These are phyloP conservation scores for Plasmodium vinckei DNA, from an alignment of 169 alveolate genomes.

Conservation along the genomic window DNA sequence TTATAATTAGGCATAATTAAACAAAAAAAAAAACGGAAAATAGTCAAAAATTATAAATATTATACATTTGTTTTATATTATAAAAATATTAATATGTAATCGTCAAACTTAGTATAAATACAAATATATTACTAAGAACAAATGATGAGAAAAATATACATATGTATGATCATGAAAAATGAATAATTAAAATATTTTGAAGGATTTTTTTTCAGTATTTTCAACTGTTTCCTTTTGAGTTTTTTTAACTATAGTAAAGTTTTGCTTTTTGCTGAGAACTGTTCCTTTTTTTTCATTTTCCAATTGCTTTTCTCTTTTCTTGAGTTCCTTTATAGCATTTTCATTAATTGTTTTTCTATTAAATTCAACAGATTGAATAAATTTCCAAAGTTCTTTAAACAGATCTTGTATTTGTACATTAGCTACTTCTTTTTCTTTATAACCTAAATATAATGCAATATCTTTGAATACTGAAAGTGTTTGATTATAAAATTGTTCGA, in stretches of 20 bases:
- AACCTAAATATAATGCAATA: constrained; percentile 87
- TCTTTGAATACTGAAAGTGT: constrained; percentile 84
- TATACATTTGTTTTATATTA: too few relatives aligned
- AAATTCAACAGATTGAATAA: constrained; percentile 87
- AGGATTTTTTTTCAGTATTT: constrained; percentile 36
- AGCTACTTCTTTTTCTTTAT: constrained; percentile 88
- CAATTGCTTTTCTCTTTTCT: constrained; percentile 82
- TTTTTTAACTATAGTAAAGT: constrained; percentile 57
- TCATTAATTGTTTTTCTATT: constrained; percentile 87
- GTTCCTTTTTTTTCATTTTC: constrained; percentile 80
- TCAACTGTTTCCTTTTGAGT: constrained; percentile 10
- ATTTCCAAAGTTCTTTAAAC: constrained; percentile 88
- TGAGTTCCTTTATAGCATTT: constrained; percentile 76
- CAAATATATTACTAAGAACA: too few relatives aligned
- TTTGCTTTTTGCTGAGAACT: constrained; percentile 32
- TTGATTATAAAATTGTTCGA: constrained; percentile 70
- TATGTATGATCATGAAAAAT: neutral
- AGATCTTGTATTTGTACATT: constrained; percentile 88
- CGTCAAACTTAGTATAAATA: too few relatives aligned
- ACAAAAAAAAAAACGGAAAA: too few relatives aligned
- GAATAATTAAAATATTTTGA: constrained; percentile 50
- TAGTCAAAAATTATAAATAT: too few relatives aligned
- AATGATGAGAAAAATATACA: neutral
- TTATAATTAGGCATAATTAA: too few relatives aligned
- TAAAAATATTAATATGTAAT: too few relatives aligned